Percentiles rank a stretch among this genome's conserved stretches.
These are phyloP conservation scores for Aurifilum marmelostoma DNA, from an alignment of 2,329 filamentous ascomycete species.

Conservation along the genomic window DNA sequence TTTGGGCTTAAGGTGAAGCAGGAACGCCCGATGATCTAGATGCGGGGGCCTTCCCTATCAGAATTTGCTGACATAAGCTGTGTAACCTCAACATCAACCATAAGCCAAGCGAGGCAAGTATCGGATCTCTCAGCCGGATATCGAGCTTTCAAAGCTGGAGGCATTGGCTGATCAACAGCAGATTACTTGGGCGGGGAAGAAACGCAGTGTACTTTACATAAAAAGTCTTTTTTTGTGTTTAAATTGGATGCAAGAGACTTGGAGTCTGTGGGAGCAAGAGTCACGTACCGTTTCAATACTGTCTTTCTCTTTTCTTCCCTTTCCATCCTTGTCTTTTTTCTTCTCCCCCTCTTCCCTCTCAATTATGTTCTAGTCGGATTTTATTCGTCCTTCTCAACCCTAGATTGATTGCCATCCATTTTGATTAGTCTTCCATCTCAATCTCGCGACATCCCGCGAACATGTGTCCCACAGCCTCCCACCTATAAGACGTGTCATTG, in stretches of 20 bases:
- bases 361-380: too few relatives aligned
- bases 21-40: not conserved
- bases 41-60: constrained; percentile 10
- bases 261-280: not conserved
- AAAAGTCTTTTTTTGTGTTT: too few relatives aligned
- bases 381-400: too few relatives aligned
- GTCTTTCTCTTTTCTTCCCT: too few relatives aligned
- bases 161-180: not conserved
- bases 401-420: not conserved
- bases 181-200: not conserved
- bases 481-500: not conserved
- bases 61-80: constrained; percentile 8
- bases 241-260: not conserved
- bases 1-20: constrained; percentile 4
- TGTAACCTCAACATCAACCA: not conserved
- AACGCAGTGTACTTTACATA: not conserved
- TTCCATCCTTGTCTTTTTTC: not conserved
- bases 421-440: not conserved
- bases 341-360: not conserved
- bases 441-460: not conserved
- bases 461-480: not conserved
- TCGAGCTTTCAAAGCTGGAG: too few relatives aligned
- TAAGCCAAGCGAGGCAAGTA: not conserved
- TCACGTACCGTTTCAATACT: too few relatives aligned
- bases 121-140: not conserved